phyloP scores from a whole-genome alignment of 805 yeast genomes.

The Debaryomyces hansenii region DNA sequence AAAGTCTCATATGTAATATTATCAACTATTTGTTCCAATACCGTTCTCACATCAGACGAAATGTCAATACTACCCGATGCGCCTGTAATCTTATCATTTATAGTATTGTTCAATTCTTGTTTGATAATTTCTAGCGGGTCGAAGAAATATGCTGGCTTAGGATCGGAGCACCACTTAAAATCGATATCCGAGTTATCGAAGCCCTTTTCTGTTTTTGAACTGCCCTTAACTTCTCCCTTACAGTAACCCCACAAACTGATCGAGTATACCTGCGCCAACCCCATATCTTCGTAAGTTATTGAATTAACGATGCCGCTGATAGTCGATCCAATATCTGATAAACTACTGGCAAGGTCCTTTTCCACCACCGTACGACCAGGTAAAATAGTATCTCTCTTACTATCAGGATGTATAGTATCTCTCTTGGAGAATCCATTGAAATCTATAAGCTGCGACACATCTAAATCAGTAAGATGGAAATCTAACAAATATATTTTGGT shows the following conservation, averaged over 20 bases:
- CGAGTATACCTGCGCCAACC: conserved; percentile 41
- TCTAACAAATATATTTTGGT: conserved; percentile 36
- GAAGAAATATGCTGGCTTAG: conserved; percentile 56
- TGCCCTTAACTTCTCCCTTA: conserved; percentile 22
- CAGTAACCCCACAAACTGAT: conserved; percentile 47
- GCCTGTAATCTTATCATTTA: conserved; percentile 22
- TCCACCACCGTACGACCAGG: not conserved
- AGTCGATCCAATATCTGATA: conserved; percentile 9
- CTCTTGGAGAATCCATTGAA: conserved; percentile 12
- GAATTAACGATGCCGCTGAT: conserved; percentile 17
- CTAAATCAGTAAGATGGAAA: conserved; percentile 32
- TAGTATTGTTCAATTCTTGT: conserved; percentile 29
- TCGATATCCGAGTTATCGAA: conserved; percentile 32
- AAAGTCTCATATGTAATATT: conserved; percentile 32
- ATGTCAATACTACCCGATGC: conserved; percentile 15
- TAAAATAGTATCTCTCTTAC: not conserved
- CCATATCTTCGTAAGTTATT: conserved; percentile 31
- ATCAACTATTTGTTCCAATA: conserved; percentile 20
- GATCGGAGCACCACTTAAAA: conserved; percentile 52
- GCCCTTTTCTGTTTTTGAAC: conserved; percentile 10
- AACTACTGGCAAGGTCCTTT: not conserved
- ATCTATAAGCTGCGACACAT: conserved; percentile 29
- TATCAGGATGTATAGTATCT: conserved; percentile 1
- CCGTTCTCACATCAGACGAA: conserved; percentile 14
- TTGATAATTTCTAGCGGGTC: conserved; percentile 47